These are phyloP conservation scores for Fusarium sp. DNA, from an alignment of 2,329 filamentous ascomycete genomes.

Conservation along the genomic window DNA sequence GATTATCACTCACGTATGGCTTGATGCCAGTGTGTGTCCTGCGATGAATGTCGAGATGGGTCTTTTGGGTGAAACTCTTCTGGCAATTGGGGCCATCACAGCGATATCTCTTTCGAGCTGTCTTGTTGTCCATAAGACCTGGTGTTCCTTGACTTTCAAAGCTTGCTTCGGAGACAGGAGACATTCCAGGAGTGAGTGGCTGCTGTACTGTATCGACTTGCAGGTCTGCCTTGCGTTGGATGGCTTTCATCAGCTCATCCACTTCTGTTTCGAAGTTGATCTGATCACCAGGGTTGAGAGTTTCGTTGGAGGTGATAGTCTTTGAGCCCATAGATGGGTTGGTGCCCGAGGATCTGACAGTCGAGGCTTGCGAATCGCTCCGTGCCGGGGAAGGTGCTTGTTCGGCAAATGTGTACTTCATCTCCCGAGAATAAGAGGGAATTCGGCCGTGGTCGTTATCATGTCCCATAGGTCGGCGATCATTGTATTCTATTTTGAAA, in stretches of 20 bases:
- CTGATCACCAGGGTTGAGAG: conserved; percentile 58
- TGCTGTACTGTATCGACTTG: conserved; percentile 42
- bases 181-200: conserved; percentile 41
- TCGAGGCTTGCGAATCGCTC: conserved; percentile 47
- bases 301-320: conserved; percentile 57
- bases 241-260: conserved; percentile 88
- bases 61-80: conserved; percentile 90
- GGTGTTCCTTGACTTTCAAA: conserved; percentile 35
- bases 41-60: conserved; percentile 89
- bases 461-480: conserved; percentile 42
- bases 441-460: conserved; percentile 38
- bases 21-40: conserved; percentile 90
- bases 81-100: conserved; percentile 79
- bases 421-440: conserved; percentile 40
- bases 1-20: conserved; percentile 77
- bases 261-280: conserved; percentile 82
- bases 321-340: conserved; percentile 50
- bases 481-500: conserved; percentile 48
- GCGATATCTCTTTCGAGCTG: conserved; percentile 68
- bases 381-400: conserved; percentile 48
- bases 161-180: conserved; percentile 36
- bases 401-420: conserved; percentile 45
- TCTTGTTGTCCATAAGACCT: conserved; percentile 42
- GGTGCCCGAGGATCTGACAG: conserved; percentile 32
- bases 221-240: conserved; percentile 72